Evolutionary conservation across 1,284 basidiomycete species (phyloP).

Genomic region (Austropuccinia psidii): DNA sequence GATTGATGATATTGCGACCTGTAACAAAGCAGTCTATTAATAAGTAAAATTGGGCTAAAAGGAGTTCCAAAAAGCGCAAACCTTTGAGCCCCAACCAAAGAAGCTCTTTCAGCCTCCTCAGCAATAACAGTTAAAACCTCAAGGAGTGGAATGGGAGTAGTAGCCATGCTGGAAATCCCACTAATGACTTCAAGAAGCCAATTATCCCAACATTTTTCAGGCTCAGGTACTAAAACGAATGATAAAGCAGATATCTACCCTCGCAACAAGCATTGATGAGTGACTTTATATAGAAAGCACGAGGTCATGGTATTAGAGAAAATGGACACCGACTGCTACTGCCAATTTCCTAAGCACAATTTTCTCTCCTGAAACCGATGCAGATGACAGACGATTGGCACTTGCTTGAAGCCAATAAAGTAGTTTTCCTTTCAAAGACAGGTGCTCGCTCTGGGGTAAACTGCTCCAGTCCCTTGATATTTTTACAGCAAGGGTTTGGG

Average conservation of each 20-base stretch:
- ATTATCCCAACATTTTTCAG: slow-evolving; percentile 39
- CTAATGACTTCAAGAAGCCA: slow-evolving; percentile 43
- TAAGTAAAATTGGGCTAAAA: background rate
- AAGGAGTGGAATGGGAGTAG: slow-evolving; percentile 39
- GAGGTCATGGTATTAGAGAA: too few relatives aligned
- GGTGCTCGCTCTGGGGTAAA: slow-evolving; percentile 37
- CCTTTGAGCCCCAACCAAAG: slow-evolving; percentile 42
- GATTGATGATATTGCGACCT: slow-evolving; percentile 38
- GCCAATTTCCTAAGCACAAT: slow-evolving; percentile 43
- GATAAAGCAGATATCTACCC: slow-evolving; percentile 20
- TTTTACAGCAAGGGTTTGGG: slow-evolving; percentile 41
- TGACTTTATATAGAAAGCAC: background rate
- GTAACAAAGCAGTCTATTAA: background rate
- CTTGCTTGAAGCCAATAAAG: slow-evolving; percentile 41
- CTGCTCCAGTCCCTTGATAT: slow-evolving; percentile 40
- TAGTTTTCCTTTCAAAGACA: slow-evolving; percentile 39
- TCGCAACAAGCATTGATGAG: background rate
- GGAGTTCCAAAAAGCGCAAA: slow-evolving; percentile 7
- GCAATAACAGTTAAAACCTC: slow-evolving; percentile 42
- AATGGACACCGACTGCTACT: slow-evolving; percentile 37
- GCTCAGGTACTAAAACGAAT: slow-evolving; percentile 19
- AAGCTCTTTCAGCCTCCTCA: slow-evolving; percentile 43
- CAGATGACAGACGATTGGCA: slow-evolving; percentile 39
- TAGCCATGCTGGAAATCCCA: slow-evolving; percentile 39
- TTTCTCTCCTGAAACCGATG: slow-evolving; percentile 38